Evolutionary conservation across 2,329 filamentous ascomycete genomes (phyloP).

Genomic region (Ophiostoma ulmi): DNA sequence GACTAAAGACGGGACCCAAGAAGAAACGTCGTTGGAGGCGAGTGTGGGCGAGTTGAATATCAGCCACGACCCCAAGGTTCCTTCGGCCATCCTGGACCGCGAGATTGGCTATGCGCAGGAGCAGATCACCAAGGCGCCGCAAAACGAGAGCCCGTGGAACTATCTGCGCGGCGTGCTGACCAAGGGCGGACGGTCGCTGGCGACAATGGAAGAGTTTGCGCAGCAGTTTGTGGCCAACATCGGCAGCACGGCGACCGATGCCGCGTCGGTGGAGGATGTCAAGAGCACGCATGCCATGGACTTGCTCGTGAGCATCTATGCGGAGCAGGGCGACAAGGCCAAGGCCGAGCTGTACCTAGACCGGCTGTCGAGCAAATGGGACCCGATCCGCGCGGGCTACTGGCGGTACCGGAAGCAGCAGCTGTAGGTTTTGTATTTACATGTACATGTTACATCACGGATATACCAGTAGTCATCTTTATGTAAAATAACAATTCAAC

Average conservation of each 20-base stretch:
- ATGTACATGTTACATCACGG: background rate
- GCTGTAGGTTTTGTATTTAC: constrained; percentile 1
- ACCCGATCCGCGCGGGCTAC: constrained; percentile 85
- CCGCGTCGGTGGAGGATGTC: constrained; percentile 45
- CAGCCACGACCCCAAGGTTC: constrained; percentile 51
- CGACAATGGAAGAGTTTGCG: constrained; percentile 45
- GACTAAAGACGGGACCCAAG: no score
- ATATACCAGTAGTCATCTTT: background rate
- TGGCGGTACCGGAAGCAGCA: constrained; percentile 72
- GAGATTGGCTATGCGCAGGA: constrained; percentile 71
- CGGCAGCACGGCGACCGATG: constrained; percentile 38
- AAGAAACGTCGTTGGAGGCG: constrained; percentile 4
- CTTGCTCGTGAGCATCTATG: constrained; percentile 64
- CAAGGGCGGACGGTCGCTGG: constrained; percentile 55
- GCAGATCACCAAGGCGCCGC: constrained; percentile 72
- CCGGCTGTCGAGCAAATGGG: constrained; percentile 76
- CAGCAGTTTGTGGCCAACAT: constrained; percentile 49
- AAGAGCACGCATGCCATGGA: constrained; percentile 65
- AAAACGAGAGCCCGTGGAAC: constrained; percentile 94
- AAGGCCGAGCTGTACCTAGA: constrained; percentile 66
- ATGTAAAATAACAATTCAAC: background rate
- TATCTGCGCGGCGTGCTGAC: constrained; percentile 74
- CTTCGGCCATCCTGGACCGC: constrained; percentile 60
- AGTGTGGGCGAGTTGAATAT: constrained; percentile 42
- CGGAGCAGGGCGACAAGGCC: constrained; percentile 50